Percentiles rank a stretch among this genome's conserved stretches.
Evolutionary conservation across 768 basidiomycete genomes (phyloP).

Genomic region (Multifurca ochricompacta): DNA sequence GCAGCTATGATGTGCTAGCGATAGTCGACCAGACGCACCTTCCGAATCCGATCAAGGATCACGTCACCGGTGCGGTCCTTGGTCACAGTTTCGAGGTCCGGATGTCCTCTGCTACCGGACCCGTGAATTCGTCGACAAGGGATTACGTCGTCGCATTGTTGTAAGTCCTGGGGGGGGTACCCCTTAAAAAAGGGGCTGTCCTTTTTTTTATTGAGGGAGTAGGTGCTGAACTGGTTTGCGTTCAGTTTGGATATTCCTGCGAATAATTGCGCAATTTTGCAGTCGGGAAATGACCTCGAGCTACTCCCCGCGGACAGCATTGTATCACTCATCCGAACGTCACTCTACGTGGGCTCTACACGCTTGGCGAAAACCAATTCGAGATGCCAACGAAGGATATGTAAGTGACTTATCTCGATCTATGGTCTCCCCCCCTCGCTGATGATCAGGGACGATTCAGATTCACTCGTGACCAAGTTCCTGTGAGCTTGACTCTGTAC

Average conservation of each 20-base stretch:
- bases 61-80: constrained; percentile 51
- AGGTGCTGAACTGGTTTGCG: neutral
- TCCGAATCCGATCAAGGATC: constrained; percentile 49
- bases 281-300: constrained; percentile 72
- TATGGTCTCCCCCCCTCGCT: neutral
- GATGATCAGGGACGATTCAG: constrained; percentile 28
- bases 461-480: constrained; percentile 82
- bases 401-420: constrained; percentile 32
- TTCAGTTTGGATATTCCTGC: constrained; percentile 73
- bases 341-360: constrained; percentile 71
- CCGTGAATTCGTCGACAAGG: constrained; percentile 37
- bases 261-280: constrained; percentile 80
- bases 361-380: constrained; percentile 75
- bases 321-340: constrained; percentile 81
- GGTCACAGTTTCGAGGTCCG: constrained; percentile 72
- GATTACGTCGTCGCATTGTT: constrained; percentile 70
- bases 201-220: too few relatives aligned
- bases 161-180: too few relatives aligned
- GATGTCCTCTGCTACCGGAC: constrained; percentile 48
- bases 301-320: constrained; percentile 77
- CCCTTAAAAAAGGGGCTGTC: too few relatives aligned
- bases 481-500: constrained; percentile 76
- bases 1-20: constrained; percentile 66
- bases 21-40: constrained; percentile 84
- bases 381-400: constrained; percentile 88